Base-by-base conservation (phyloP, 2,329 filamentous ascomycete genomes). In the Ophiostoma tasmaniense region DNA sequence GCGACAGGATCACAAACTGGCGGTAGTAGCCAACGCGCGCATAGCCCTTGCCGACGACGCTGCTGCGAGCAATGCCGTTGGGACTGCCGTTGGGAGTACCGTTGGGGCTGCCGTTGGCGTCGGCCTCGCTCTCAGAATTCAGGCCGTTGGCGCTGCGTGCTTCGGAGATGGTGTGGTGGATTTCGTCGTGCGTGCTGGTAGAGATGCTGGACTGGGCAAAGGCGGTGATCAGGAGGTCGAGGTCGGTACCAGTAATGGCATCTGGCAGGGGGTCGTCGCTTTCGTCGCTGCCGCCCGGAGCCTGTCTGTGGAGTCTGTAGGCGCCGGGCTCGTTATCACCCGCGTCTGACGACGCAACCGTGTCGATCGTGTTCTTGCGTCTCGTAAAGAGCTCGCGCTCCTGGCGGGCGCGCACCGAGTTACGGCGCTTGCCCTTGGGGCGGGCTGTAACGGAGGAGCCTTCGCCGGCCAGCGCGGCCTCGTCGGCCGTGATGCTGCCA, bases 371-470 rank as follows among this genome's bases (percentile, higher is more conserved):
- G 66, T 84, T 85, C 79, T 88, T 90, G 78, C 91, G 92, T 37
- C 94, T 87, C 0, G 93, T 97, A 76, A 90, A 99, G 0, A 99
- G 85, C 76, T 96, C 91, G 66, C 91, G 87, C 75, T 98, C 95
- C 77, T 99, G 95, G 72, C 90, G 91, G 74, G 90, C 83, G 73
- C 89, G 91, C 70, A 99, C 84, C 0, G 94, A 98, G 69, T 93
- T 87, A 68, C 89, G 88, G 33, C 93, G 88, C 75, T 88, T 90
- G 72, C 80, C 82, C 76, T 85, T 89, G 0, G 90, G 90, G 67
- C 91, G 85, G 1, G 45, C 17, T 0, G 28, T 3, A 6, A 86
- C 81, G 33, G 86, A 81, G 0, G 87, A 85, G 3, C 85, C 85
- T 67, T 37, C 35, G 6, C 89, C 85, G 3, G 83, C 52, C n/a